Evolutionary conservation across 176 grass and related monocot species (phyloP), one percentile per base, ranked within the genome.

Genomic region (Phoenix dactylifera): DNA sequence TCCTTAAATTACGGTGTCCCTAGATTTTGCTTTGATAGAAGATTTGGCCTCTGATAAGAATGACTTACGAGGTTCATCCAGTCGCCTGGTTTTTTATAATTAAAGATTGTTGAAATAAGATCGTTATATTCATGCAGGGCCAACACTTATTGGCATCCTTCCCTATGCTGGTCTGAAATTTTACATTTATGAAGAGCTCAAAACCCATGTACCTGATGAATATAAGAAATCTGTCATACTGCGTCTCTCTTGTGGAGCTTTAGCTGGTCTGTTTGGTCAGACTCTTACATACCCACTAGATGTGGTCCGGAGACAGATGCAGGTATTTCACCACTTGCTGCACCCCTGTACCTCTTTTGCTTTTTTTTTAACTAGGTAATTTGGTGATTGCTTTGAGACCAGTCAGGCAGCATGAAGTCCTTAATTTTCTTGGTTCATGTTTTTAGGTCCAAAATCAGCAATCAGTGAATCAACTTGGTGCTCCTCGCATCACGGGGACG

Each of bases 111-210:
- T 44, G 35, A 44, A 44, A 14, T 44, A 44, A 44, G 1, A 44
- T 44, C 35, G 14, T 14, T 44, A 14, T 12, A 35, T 52, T 60
- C 62, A 52, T 77, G 72, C 69, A 89, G 80, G 87, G 66, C 87
- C 92, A 56, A 97, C 92, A 0, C 80, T 91, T 50, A 78, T 97
- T 53, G 87, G 87, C 20, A 91, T 97, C 83, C 83, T 97, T 84
- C 87, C 92, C 48, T 97, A 97, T 69, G 92, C 92, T 79, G 92
- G 92, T 82, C 83, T 97, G 50, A 97, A 97, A 64, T 97, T 97
- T 75, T 97, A 97, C 72, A 97, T 97, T 70, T 97, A 88, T 12
- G 92, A 91, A 85, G 92, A 89, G 28, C 72, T 97, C 52, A 91
- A 97, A 72, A 67, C 69, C 50, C 80, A 76, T 4, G 81, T 97